Base-by-base conservation (phyloP, 768 basidiomycete genomes). In the Hygrophoropsis aurantiaca region DNA sequence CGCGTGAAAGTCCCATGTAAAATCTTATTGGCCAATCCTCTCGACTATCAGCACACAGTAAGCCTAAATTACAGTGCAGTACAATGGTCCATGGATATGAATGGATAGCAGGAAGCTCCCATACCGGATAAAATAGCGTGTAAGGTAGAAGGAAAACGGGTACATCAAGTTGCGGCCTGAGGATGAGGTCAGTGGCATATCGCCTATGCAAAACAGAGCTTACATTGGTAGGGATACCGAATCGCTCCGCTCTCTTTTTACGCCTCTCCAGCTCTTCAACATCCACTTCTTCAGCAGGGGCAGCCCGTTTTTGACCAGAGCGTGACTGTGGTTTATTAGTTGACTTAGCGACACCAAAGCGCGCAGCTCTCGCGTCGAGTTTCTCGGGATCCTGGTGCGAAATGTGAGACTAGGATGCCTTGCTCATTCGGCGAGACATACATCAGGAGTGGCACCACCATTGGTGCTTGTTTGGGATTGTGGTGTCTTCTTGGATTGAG, bases 241-340 rank as follows among this genome's bases (percentile, higher is more conserved):
- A 87, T 18, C 84, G 74, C 57, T 82, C 82, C 30, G 81, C 81
- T n/a, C 85, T 69, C 62, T 80, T 85, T 57, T 62, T 75, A 36
- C 83, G 69, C 42, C 72, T 72, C 54, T 81, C 82, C 36, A 68
- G 59, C 56, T 86, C 84, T 56, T 82, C 84, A 4, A 74, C 58
- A 54, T 84, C 84, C 5, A 78, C 69, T 25, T 75, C 74, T 21
- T 60, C 61, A 1, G 68, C 61, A 3, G 74, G 70, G 7, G 67
- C 61, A 13, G 55, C 18, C 5, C 71, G 61, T 56, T 74, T 74
- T 41, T 52, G 52, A 21, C 52, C 45, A 19, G 49, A 46, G 16
- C 18, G 23, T 40, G 41, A 40, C 20, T 26, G 61, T 36, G 21
- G 67, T 60, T 56, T 73, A 71, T 51, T 65, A 61, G 26, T 52